These are phyloP conservation scores for Cicer chorassanicum DNA, from an alignment of 306 rosid genomes.

Conservation along the genomic window DNA sequence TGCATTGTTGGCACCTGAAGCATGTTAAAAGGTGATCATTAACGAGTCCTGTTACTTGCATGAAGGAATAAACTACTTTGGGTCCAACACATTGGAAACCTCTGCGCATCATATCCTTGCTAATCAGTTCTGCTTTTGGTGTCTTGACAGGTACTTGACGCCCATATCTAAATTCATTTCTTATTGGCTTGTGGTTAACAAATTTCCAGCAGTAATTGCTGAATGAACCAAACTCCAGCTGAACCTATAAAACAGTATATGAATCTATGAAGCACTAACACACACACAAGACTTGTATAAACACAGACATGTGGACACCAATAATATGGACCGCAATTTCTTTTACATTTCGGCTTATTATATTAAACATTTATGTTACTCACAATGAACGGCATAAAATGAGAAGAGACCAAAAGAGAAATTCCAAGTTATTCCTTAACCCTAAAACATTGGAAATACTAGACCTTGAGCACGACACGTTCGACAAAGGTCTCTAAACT, in stretches of 20 bases:
- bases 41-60: conserved; percentile 87
- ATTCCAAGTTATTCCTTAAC: no score
- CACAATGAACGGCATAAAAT: no score
- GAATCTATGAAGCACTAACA: background rate
- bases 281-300: no score
- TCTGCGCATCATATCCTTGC: conserved; percentile 92
- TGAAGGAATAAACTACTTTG: conserved; percentile 80
- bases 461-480: no score
- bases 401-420: no score
- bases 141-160: conserved; percentile 90
- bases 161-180: conserved; percentile 68
- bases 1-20: conserved; percentile 69
- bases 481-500: no score
- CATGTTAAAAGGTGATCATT: conserved; percentile 81
- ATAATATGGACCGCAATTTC: no score
- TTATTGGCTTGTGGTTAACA: conserved; percentile 70
- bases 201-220: conserved; percentile 89
- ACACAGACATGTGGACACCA: no score
- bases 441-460: no score
- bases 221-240: conserved; percentile 83
- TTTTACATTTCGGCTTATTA: no score
- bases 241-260: conserved; percentile 56
- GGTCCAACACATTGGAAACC: conserved; percentile 98
- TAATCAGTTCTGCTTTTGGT: conserved; percentile 81
- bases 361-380: no score